phyloP scores from a whole-genome alignment of 73 alveolate genomes.

The Diophrys sp. region DNA sequence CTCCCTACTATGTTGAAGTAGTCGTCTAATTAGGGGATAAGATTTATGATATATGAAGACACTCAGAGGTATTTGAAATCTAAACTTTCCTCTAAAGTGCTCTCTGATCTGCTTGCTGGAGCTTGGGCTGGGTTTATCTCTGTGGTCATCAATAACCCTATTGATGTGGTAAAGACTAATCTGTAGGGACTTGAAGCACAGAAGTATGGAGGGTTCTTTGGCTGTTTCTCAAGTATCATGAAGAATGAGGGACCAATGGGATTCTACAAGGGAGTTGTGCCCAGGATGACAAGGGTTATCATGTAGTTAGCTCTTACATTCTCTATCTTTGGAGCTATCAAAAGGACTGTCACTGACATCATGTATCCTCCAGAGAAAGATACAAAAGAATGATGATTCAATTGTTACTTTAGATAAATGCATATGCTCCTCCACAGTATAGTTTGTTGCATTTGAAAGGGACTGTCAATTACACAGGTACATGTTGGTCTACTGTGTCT shows the following conservation, averaged over 20 bases:
- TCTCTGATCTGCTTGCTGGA: constrained; percentile 73
- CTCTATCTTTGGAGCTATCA: constrained; percentile 72
- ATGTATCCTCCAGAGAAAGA: not conserved
- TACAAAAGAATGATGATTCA: too few relatives aligned
- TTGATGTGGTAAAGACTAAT: constrained; percentile 86
- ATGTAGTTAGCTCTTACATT: constrained; percentile 85
- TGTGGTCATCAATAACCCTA: constrained; percentile 81
- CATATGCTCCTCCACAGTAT: too few relatives aligned
- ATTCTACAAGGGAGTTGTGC: constrained; percentile 87
- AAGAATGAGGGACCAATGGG: constrained; percentile 80
- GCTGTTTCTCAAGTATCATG: constrained; percentile 59
- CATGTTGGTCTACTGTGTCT: constrained; percentile 39
- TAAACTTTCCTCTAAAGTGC: constrained; percentile 23
- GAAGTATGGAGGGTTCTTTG: constrained; percentile 74
- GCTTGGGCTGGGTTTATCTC: constrained; percentile 91
- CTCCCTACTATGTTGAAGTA: constrained; percentile 83
- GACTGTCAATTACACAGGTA: too few relatives aligned
- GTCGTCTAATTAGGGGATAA: constrained; percentile 84
- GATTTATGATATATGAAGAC: constrained; percentile 87
- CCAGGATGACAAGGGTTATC: constrained; percentile 88
- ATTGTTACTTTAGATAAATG: too few relatives aligned
- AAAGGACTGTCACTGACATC: constrained; percentile 41
- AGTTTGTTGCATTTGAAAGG: too few relatives aligned
- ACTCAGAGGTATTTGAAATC: constrained; percentile 40
- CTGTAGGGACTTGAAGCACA: constrained; percentile 86